Percentiles rank a stretch among this genome's conserved stretches.
These are phyloP conservation scores for Raddia distichophylla DNA, from an alignment of 176 grass and related monocot species.

Conservation along the genomic window DNA sequence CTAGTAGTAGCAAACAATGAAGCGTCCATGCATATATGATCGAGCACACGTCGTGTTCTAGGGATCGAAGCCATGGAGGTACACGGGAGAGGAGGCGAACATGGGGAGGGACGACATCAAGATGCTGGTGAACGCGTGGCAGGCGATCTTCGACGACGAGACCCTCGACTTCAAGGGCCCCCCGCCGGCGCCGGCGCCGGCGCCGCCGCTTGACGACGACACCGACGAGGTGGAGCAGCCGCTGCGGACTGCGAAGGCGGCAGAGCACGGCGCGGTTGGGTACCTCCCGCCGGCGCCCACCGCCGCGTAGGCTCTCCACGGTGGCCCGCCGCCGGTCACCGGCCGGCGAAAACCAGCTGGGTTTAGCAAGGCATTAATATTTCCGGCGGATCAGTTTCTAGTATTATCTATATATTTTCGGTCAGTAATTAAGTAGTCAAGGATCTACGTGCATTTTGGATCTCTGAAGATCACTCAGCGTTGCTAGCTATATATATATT, in stretches of 20 bases:
- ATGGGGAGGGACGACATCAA: conserved; percentile 78
- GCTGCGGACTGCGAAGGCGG: conserved; percentile 39
- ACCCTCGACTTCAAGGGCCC: conserved; percentile 57
- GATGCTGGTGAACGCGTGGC: conserved; percentile 67
- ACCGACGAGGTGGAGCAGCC: conserved; percentile 1
- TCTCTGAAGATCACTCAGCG: no score
- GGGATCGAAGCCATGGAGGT: conserved; percentile 87
- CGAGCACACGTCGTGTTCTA: background rate
- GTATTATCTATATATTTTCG: no score
- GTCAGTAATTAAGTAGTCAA: no score
- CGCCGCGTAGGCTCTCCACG: conserved; percentile 45
- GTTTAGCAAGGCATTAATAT: no score
- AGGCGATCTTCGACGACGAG: conserved; percentile 62
- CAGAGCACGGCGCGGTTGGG: conserved; percentile 10
- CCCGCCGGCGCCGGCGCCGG: background rate
- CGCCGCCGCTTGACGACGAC: background rate
- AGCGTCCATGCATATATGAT: background rate
- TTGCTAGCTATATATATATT: no score
- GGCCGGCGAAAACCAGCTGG: no score
- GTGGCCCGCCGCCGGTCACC: no score
- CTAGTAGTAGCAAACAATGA: no score
- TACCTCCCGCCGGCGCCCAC: conserved; percentile 53
- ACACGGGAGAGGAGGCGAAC: conserved; percentile 71
- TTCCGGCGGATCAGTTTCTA: no score
- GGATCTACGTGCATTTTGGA: no score